Evolutionary conservation across 176 grass and related monocot species (phyloP).

Genomic region (Rhynchospora breviuscula): DNA sequence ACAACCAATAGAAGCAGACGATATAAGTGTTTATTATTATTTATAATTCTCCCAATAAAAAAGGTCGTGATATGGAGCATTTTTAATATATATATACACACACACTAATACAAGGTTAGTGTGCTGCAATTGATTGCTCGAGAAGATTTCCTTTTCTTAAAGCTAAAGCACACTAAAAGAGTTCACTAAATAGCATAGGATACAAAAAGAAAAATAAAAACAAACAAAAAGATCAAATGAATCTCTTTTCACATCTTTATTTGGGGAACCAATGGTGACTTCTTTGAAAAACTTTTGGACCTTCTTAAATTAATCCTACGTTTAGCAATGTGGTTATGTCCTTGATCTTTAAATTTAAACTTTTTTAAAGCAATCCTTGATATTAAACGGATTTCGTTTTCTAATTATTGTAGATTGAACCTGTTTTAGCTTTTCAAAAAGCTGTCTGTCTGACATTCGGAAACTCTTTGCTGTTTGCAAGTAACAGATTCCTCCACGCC

Average conservation of each 20-base stretch:
- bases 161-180: constrained; percentile 18
- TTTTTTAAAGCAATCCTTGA: too few species aligned
- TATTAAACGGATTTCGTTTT: too few species aligned
- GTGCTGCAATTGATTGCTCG: not conserved
- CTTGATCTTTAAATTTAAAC: not conserved
- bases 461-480: too few species aligned
- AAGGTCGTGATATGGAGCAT: too few species aligned
- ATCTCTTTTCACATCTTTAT: not conserved
- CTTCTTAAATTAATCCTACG: not conserved
- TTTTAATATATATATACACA: too few species aligned
- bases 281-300: not conserved
- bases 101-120: not conserved
- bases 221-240: constrained; percentile 3
- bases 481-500: too few species aligned
- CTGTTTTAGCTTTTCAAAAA: too few species aligned
- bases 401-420: too few species aligned
- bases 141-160: constrained; percentile 21
- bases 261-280: not conserved
- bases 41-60: too few species aligned
- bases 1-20: too few species aligned
- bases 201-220: constrained; percentile 23
- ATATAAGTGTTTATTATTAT: too few species aligned
- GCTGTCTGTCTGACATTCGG: too few species aligned
- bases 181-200: not conserved
- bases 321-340: not conserved